These are phyloP conservation scores for Russula vinacea DNA, from an alignment of 768 basidiomycete genomes.

Conservation along the genomic window DNA sequence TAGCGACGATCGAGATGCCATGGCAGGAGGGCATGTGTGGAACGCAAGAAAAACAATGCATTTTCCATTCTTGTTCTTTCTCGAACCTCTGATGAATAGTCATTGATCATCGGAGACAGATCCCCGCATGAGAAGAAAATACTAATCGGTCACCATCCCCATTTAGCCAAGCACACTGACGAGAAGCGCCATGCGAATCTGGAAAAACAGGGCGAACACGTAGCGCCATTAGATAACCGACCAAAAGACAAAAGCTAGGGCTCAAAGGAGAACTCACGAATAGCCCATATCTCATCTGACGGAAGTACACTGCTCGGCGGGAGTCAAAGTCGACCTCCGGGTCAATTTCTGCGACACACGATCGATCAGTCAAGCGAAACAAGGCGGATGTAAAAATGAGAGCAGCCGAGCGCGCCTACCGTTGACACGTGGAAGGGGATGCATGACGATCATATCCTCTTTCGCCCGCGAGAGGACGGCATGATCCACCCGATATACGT, in stretches of 20 bases:
- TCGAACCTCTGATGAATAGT: background rate
- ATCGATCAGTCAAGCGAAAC: slow-evolving; percentile 16
- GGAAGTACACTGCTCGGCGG: slow-evolving; percentile 92
- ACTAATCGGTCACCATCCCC: background rate
- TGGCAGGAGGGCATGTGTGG: background rate
- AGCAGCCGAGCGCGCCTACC: slow-evolving; percentile 45
- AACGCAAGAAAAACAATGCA: background rate
- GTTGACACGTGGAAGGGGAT: slow-evolving; percentile 92
- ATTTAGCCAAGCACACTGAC: slow-evolving; percentile 41
- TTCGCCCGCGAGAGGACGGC: slow-evolving; percentile 90
- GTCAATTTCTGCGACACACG: slow-evolving; percentile 77
- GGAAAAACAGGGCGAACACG: slow-evolving; percentile 13
- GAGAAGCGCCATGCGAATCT: slow-evolving; percentile 55
- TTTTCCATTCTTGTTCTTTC: background rate
- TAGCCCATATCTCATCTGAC: slow-evolving; percentile 97
- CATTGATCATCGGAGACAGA: background rate
- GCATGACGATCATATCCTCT: slow-evolving; percentile 98
- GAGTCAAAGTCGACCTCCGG: slow-evolving; percentile 97
- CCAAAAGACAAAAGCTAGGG: background rate
- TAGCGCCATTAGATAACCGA: background rate
- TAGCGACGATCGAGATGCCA: background rate
- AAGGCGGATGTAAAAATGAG: background rate
- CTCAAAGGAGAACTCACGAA: slow-evolving; percentile 62
- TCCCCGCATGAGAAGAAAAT: background rate
- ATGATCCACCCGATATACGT: slow-evolving; percentile 90